A percentile compares a stretch with the other conserved stretches of the same genome.
phyloP scores from a whole-genome alignment of 371 early-diverging fungal species.

The Actinomortierella ambigua region DNA sequence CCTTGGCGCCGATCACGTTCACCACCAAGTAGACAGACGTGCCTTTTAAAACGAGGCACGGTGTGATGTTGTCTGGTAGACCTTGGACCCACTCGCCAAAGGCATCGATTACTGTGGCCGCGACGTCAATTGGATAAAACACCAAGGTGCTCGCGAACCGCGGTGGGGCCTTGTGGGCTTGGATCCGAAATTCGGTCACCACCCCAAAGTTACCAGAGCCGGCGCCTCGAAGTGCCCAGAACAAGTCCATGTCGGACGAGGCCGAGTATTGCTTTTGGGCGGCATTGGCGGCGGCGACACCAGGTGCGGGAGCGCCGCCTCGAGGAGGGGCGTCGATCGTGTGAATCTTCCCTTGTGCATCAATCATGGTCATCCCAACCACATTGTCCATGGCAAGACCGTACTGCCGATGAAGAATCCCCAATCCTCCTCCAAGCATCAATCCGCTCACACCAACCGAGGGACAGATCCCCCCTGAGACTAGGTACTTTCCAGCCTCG shows the following conservation, averaged over 20 bases:
- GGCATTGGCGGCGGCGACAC: too few relatives aligned
- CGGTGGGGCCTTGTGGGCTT: slow-evolving; percentile 33
- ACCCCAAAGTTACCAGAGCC: slow-evolving; percentile 61
- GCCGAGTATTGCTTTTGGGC: too few relatives aligned
- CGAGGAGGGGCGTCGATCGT: too few relatives aligned
- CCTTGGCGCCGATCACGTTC: slow-evolving; percentile 27
- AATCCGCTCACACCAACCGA: slow-evolving; percentile 49
- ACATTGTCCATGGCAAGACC: slow-evolving; percentile 55
- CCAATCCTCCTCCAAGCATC: slow-evolving; percentile 49
- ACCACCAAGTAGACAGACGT: slow-evolving; percentile 22
- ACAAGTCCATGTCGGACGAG: slow-evolving; percentile 54
- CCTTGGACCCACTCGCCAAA: slow-evolving; percentile 15
- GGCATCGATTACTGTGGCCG: slow-evolving; percentile 23
- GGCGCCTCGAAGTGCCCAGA: slow-evolving; percentile 67
- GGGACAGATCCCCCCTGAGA: slow-evolving; percentile 49
- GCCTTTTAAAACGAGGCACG: slow-evolving; percentile 38
- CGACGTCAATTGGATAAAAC: slow-evolving; percentile 18
- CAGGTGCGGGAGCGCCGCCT: too few relatives aligned
- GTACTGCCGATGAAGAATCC: slow-evolving; percentile 50
- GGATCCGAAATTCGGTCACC: slow-evolving; percentile 49
- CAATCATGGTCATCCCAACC: slow-evolving; percentile 51
- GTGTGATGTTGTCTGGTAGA: slow-evolving; percentile 19
- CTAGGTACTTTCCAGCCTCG: slow-evolving; percentile 44
- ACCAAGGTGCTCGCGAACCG: slow-evolving; percentile 25
- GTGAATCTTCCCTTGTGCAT: slow-evolving; percentile 52